Evolutionary conservation across 2,329 filamentous ascomycete genomes (phyloP), one percentile per base, ranked within the genome.

Genomic region (Mollisiaceae sp.): DNA sequence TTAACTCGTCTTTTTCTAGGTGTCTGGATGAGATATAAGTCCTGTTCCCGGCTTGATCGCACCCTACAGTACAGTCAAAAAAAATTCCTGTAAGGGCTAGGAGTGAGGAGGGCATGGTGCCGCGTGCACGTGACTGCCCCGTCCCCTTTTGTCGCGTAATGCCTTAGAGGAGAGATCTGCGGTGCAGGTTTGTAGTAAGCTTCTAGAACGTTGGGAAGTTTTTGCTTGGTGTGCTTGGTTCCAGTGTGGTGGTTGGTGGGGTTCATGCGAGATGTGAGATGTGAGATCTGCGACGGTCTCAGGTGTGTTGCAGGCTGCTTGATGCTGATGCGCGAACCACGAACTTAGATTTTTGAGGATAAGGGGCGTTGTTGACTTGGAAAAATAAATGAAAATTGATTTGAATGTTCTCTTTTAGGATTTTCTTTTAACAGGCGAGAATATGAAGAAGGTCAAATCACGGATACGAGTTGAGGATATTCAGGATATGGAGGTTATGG

Each of bases 271-370:
- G 45, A 20, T 27, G 45, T n/a, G 27, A 32, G 45, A 20, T 27
- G 45, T n/a, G 45, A 24, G 50, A 54, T 54, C 50, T 54, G 50
- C 50, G 50, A 54, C 50, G 50, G 27, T 54, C 50, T 54, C 24
- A 54, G 27, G 4, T 27, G 50, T 35, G 50, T 54, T 54, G 9
- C 24, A 54, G 22, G 24, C 18, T 18, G n/a, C n/a, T n/a, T n/a
- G 24, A 35, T 18, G n/a, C n/a, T 50, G 45, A 50, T 54, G 50
- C 50, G 24, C 15, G 50, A 35, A 50, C 6, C 45, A 32, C 3
- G 27, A 32, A 3, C 27, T 32, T 32, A 3, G 27, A 3, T n/a
- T n/a, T n/a, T n/a, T n/a, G n/a, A n/a, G n/a, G n/a, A n/a, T n/a
- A n/a, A n/a, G n/a, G n/a, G n/a, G n/a, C n/a, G n/a, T n/a, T n/a